Conservation (phyloP, 805 yeast genomes). For the Candida bentonensis region DNA sequence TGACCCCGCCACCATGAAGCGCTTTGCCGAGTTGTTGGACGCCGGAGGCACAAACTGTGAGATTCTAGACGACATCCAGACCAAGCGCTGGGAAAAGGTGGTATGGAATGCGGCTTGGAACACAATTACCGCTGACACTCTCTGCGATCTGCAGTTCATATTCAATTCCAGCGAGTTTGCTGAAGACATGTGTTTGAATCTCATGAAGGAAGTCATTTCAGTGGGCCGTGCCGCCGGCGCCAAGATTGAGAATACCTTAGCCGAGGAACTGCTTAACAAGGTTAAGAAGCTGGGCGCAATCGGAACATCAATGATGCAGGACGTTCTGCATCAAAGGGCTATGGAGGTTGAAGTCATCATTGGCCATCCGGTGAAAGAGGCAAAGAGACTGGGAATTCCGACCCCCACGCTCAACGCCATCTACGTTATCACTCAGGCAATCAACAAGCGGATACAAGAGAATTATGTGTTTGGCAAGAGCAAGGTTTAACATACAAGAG, state of each 20-base stretch:
- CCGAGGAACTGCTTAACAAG: slow-evolving; percentile 33
- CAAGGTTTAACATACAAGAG: no score
- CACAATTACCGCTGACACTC: slow-evolving; percentile 45
- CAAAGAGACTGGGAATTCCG: slow-evolving; percentile 30
- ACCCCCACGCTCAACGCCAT: slow-evolving; percentile 49
- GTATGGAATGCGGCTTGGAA: slow-evolving; percentile 59
- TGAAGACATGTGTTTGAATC: slow-evolving; percentile 33
- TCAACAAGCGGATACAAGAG: neutral
- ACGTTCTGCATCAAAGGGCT: slow-evolving; percentile 47
- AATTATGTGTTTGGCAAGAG: neutral
- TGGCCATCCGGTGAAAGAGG: slow-evolving; percentile 47
- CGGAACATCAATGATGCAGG: slow-evolving; percentile 64
- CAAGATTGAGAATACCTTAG: slow-evolving; percentile 34
- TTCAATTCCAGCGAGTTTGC: slow-evolving; percentile 28
- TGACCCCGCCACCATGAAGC: slow-evolving; percentile 21
- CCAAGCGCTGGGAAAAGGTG: slow-evolving; percentile 50
- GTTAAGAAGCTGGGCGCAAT: slow-evolving; percentile 40
- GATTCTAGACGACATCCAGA: slow-evolving; percentile 34
- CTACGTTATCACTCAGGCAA: slow-evolving; percentile 29
- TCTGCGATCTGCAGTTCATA: slow-evolving; percentile 42
- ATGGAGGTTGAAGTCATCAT: slow-evolving; percentile 61
- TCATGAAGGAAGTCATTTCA: slow-evolving; percentile 51
- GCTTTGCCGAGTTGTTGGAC: slow-evolving; percentile 33
- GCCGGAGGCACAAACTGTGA: slow-evolving; percentile 28
- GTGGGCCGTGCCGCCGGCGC: slow-evolving; percentile 60